Conservation (phyloP, 768 basidiomycete species). For the Gautieria morchelliformis region DNA sequence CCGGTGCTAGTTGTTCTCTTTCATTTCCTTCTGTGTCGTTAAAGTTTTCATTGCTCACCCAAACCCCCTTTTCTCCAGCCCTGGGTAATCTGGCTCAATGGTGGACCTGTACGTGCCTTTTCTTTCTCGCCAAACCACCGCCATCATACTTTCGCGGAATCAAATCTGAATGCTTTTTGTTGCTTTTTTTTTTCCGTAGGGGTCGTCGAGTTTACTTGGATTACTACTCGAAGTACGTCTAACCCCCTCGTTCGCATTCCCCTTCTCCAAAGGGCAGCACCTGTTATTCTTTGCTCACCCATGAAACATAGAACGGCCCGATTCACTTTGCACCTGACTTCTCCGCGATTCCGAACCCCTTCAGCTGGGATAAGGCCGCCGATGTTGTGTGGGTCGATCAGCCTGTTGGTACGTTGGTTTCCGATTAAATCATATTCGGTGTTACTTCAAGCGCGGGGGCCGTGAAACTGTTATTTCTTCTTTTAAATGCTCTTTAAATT, state of each 20-base stretch:
- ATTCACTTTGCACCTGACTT: slow-evolving; percentile 47
- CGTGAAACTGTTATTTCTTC: background rate
- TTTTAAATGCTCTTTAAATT: background rate
- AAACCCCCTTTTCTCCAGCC: slow-evolving; percentile 26
- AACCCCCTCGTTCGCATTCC: no score
- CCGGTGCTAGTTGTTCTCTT: no score
- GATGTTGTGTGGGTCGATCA: slow-evolving; percentile 67
- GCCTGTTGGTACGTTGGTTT: slow-evolving; percentile 34
- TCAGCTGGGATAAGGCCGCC: slow-evolving; percentile 49
- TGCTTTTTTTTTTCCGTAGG: slow-evolving; percentile 22
- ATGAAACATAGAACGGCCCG: slow-evolving; percentile 45
- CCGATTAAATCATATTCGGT: no score
- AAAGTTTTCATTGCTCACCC: background rate
- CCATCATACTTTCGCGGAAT: no score
- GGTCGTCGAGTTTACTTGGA: slow-evolving; percentile 60
- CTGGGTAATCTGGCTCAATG: slow-evolving; percentile 70
- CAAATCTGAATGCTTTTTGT: no score
- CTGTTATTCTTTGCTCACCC: no score
- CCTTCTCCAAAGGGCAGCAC: no score
- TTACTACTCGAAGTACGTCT: slow-evolving; percentile 43
- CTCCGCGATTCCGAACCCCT: slow-evolving; percentile 38
- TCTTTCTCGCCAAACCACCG: no score
- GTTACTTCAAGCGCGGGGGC: no score
- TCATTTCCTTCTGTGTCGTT: slow-evolving; percentile 14
- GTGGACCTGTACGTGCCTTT: slow-evolving; percentile 37